A percentile compares a stretch with the other conserved stretches of the same genome.
Evolutionary conservation across 257 asterid genomes (phyloP).

Genomic region (Solanum microdontum): DNA sequence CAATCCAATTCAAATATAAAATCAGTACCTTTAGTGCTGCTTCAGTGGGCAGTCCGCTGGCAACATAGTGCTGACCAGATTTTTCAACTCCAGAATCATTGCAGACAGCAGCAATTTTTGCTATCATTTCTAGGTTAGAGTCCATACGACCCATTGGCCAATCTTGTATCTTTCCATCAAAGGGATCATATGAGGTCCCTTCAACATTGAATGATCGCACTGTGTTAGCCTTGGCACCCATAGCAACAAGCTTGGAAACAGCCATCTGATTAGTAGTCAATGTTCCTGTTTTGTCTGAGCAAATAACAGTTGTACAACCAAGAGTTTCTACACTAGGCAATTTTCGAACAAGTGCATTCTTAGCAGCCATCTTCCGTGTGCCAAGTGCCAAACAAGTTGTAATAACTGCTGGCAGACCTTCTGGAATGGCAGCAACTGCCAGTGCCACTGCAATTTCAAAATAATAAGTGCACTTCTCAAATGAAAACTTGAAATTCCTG

Average conservation of each 20-base stretch:
- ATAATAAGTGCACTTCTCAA: conserved; percentile 97
- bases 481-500: conserved; percentile 78
- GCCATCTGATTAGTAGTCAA: conserved; percentile 99
- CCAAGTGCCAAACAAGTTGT: conserved; percentile 99
- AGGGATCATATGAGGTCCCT: conserved; percentile 81
- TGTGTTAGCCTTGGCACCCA: conserved; percentile 42
- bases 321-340: conserved; percentile 99
- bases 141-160: conserved; percentile 66
- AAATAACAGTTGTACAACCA: conserved; percentile 97
- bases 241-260: conserved; percentile 73
- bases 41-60: conserved; percentile 93
- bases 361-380: conserved; percentile 99
- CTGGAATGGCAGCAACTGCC: conserved; percentile 99
- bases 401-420: conserved; percentile 96
- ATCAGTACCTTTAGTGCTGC: conserved; percentile 81
- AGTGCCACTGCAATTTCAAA: conserved; percentile 98
- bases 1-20: not conserved
- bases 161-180: conserved; percentile 75
- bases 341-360: conserved; percentile 98
- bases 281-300: conserved; percentile 98
- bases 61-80: conserved; percentile 57
- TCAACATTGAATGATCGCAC: conserved; percentile 62
- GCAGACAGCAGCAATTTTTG: conserved; percentile 90
- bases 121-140: conserved; percentile 78
- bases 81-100: conserved; percentile 89